Evolutionary conservation across 2,329 filamentous ascomycete species (phyloP).

Genomic region (Phyllosticta citribraziliensis): DNA sequence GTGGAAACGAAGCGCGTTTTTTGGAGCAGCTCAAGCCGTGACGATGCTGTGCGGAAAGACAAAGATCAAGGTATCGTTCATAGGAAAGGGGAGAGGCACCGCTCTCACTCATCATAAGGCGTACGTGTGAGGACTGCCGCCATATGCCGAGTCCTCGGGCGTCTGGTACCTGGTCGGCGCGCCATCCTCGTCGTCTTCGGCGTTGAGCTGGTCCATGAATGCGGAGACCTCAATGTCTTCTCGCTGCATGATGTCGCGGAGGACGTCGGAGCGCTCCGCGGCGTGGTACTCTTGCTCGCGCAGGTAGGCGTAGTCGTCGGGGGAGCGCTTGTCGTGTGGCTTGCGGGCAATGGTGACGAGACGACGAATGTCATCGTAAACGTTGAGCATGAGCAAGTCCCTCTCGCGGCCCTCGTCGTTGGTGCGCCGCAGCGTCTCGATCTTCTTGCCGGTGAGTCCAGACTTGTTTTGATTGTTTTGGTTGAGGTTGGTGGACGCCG

Average conservation of each 20-base stretch:
- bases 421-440: constrained; percentile 7
- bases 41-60: background rate
- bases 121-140: background rate
- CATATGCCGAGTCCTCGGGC: background rate
- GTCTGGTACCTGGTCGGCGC: background rate
- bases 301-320: background rate
- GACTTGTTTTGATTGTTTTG: constrained; percentile 9
- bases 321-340: background rate
- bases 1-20: background rate
- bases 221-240: constrained; percentile 19
- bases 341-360: background rate
- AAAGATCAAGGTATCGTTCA: background rate
- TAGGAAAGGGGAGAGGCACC: background rate
- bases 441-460: constrained; percentile 7
- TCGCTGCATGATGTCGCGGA: background rate
- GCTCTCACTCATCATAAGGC: background rate
- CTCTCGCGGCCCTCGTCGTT: constrained; percentile 1
- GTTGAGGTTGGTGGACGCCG: background rate
- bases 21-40: background rate
- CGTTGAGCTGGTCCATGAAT: background rate
- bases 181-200: background rate
- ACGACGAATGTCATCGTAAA: background rate
- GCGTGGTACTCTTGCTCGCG: background rate
- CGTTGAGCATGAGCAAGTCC: background rate
- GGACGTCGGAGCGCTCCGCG: background rate